phyloP scores from a whole-genome alignment of 2,329 filamentous ascomycete species.

The Aspergillus novoparasiticus region DNA sequence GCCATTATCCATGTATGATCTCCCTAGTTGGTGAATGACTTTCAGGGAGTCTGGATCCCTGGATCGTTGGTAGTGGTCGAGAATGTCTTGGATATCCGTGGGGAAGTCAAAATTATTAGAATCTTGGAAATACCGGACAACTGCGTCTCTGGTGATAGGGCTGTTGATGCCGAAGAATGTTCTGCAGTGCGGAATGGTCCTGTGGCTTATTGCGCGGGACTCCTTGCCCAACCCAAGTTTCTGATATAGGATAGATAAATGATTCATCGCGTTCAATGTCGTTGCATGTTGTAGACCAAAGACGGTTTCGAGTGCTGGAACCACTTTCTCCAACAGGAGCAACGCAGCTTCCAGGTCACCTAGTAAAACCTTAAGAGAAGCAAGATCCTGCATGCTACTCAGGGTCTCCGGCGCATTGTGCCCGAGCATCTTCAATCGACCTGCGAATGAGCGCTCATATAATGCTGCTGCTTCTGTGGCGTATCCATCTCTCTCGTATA shows the following conservation, averaged over 20 bases:
- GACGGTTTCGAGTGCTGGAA: slow-evolving; percentile 33
- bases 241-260: slow-evolving; percentile 32
- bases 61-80: slow-evolving; percentile 31
- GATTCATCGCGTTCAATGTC: slow-evolving; percentile 33
- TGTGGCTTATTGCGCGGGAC: slow-evolving; percentile 26
- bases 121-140: slow-evolving; percentile 30
- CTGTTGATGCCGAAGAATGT: slow-evolving; percentile 28
- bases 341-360: slow-evolving; percentile 33
- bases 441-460: slow-evolving; percentile 34
- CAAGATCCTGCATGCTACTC: slow-evolving; percentile 33
- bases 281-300: slow-evolving; percentile 32
- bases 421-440: slow-evolving; percentile 31
- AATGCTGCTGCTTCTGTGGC: slow-evolving; percentile 34
- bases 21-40: slow-evolving; percentile 30
- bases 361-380: slow-evolving; percentile 28
- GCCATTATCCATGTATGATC: slow-evolving; percentile 32
- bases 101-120: slow-evolving; percentile 34
- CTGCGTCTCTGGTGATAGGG: slow-evolving; percentile 27
- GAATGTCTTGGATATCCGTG: slow-evolving; percentile 27
- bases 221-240: slow-evolving; percentile 32
- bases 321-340: slow-evolving; percentile 31
- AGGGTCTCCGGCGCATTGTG: slow-evolving; percentile 35
- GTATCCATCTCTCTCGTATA: slow-evolving; percentile 33
- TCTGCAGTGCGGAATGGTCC: slow-evolving; percentile 30
- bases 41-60: slow-evolving; percentile 26